Evolutionary conservation across 805 yeast species (phyloP), one percentile per base, ranked within the genome.

Genomic region (Cyberlindnera bimundalis): DNA sequence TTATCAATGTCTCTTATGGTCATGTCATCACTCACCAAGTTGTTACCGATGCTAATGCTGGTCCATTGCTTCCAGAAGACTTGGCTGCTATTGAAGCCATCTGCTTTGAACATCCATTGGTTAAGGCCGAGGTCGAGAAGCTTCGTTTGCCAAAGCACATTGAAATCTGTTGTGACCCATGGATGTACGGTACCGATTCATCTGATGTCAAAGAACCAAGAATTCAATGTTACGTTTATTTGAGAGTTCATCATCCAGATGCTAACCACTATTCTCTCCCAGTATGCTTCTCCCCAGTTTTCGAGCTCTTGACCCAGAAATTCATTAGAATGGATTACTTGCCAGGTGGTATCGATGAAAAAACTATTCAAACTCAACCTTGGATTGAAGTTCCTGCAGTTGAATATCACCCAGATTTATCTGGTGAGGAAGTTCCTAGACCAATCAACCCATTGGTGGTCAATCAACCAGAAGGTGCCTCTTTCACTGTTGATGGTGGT

Each of bases 171-270:
- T 73, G 73, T 57, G 91, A 84, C 59, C 87, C 90, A 39, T 85
- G 95, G 95, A 85, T 84, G 73, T 84, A 85, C 60, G 95, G 91
- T 55, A 80, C 88, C 25, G 88, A 81, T 58, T 80, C 78, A 52
- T 65, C 75, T 35, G 53, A 55, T 30, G 40, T 59, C 14, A 67
- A 60, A 32, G 74, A 81, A 61, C 74, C 79, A n/a, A 66, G 79
- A 67, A 68, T 79, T 48, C 89, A 82, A 66, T 79, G 81, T 61
- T 81, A 79, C 69, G 79, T 83, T 79, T 85, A 85, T 64, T 72
- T 84, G 56, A 79, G 75, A 43, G 76, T 84, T 48, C 62, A 76
- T 56, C 84, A 85, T 66, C 60, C 76, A 35, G 85, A 82, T 60
- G 78, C 85, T 5, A 83, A 83, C 67, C 88, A 82, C 60, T 84